A percentile compares a stretch with the other conserved stretches of the same genome.
These are phyloP conservation scores for Xanthoparmelia taractica DNA, from an alignment of 495 filamentous ascomycete species.

Conservation along the genomic window DNA sequence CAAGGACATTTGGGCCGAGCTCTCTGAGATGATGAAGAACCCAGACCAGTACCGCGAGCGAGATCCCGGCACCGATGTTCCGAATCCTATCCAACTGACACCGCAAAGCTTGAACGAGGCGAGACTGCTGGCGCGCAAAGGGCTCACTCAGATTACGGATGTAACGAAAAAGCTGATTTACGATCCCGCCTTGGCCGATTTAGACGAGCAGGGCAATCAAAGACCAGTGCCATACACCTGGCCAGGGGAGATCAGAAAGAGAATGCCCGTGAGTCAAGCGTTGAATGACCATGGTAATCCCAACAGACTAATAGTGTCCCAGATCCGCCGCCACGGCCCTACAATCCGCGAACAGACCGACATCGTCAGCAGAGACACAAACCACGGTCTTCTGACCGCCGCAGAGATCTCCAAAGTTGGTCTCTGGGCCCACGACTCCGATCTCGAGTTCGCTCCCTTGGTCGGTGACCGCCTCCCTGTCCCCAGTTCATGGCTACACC, in stretches of 20 bases:
- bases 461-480: conserved; percentile 9
- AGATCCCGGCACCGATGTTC: conserved; percentile 12
- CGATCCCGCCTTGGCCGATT: conserved; percentile 9
- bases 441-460: conserved; percentile 17
- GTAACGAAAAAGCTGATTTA: conserved; percentile 19
- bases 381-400: conserved; percentile 13
- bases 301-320: too few species aligned
- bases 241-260: conserved; percentile 17
- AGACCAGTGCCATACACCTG: conserved; percentile 12
- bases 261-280: conserved; percentile 16
- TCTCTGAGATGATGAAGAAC: conserved; percentile 20
- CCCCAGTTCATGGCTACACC: conserved; percentile 7
- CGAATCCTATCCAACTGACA: conserved; percentile 14
- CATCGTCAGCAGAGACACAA: conserved; percentile 15
- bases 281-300: too few species aligned
- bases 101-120: conserved; percentile 12
- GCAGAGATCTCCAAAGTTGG: conserved; percentile 13
- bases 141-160: conserved; percentile 20
- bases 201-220: conserved; percentile 17
- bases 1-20: conserved; percentile 21
- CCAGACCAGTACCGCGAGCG: conserved; percentile 16
- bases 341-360: conserved; percentile 18
- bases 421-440: conserved; percentile 9
- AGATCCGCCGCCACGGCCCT: conserved; percentile 17
- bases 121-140: conserved; percentile 15